Evolutionary conservation across 2,329 filamentous ascomycete genomes (phyloP).

Genomic region (Botrytis paeoniae): DNA sequence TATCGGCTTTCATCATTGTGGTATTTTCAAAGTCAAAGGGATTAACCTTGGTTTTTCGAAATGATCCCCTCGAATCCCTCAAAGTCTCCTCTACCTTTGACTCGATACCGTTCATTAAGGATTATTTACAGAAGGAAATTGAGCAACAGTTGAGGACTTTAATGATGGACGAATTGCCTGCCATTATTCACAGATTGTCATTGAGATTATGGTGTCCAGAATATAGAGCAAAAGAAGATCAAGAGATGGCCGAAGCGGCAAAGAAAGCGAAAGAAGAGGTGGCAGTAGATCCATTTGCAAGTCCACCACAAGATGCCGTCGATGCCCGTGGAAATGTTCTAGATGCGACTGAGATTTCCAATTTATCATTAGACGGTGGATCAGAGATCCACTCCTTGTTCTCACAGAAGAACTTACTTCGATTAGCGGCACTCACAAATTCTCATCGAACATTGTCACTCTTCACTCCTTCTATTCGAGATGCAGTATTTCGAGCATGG

Average conservation of each 20-base stretch:
- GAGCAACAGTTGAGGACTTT: conserved; percentile 87
- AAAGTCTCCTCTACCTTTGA: conserved; percentile 99
- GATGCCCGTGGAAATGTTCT: conserved; percentile 76
- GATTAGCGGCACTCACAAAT: conserved; percentile 77
- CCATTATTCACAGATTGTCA: conserved; percentile 91
- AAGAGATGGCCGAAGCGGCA: conserved; percentile 49
- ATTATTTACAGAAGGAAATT: conserved; percentile 94
- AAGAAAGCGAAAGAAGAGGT: conserved; percentile 47
- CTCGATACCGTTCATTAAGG: conserved; percentile 95
- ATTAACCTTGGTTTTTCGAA: conserved; percentile 92
- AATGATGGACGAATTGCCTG: conserved; percentile 97
- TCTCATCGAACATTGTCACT: conserved; percentile 88
- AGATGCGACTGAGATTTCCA: conserved; percentile 71
- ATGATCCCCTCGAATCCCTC: conserved; percentile 94
- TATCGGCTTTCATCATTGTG: conserved; percentile 95
- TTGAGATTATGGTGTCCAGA: conserved; percentile 88
- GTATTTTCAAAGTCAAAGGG: conserved; percentile 98
- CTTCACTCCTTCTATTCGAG: conserved; percentile 85
- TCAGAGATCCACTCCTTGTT: conserved; percentile 85
- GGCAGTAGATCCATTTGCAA: conserved; percentile 75
- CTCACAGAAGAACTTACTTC: conserved; percentile 88
- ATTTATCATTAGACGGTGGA: conserved; percentile 73
- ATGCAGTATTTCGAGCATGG: conserved; percentile 92
- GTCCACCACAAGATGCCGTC: conserved; percentile 76
- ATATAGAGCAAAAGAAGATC: conserved; percentile 65